Conservation (phyloP, 805 yeast species). For the Teunomyces funiuensis region DNA sequence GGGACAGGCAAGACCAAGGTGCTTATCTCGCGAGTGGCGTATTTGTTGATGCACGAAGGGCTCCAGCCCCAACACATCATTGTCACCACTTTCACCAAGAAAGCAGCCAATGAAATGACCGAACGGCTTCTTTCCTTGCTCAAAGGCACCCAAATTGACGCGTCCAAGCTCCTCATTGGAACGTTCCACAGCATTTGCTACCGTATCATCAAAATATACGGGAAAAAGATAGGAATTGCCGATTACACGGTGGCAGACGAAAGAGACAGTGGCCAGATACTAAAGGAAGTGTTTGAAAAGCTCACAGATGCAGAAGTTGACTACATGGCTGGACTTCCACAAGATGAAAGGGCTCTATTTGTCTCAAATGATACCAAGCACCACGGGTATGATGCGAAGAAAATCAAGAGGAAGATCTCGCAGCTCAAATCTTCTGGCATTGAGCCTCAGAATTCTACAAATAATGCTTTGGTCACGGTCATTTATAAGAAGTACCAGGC, state of each 20-base stretch:
- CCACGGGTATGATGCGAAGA: conserved; percentile 41
- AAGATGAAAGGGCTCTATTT: conserved; percentile 15
- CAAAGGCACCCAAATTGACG: conserved; percentile 31
- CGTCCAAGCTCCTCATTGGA: conserved; percentile 62
- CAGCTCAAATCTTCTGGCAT: conserved; percentile 55
- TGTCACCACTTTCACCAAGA: conserved; percentile 90
- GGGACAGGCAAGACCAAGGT: conserved; percentile 83
- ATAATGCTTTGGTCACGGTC: conserved; percentile 14
- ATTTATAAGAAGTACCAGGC: conserved; percentile 57
- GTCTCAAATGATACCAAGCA: conserved; percentile 12
- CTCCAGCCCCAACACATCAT: conserved; percentile 64
- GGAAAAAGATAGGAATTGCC: conserved; percentile 46
- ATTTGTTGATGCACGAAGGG: conserved; percentile 51
- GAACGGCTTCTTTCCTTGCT: conserved; percentile 52
- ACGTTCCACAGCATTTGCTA: conserved; percentile 88
- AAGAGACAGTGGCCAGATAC: conserved; percentile 51
- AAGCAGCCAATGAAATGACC: conserved; percentile 85
- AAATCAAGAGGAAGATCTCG: conserved; percentile 49
- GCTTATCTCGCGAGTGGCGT: conserved; percentile 74
- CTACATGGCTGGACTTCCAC: conserved; percentile 12
- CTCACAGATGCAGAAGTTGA: conserved; percentile 20
- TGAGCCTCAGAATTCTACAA: conserved; percentile 30
- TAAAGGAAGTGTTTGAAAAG: conserved; percentile 41
- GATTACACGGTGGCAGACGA: conserved; percentile 62
- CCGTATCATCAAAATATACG: conserved; percentile 55